Percentiles rank a stretch among this genome's conserved stretches.
phyloP scores from a whole-genome alignment of 2,329 filamentous ascomycete species.

The Ophiostoma montium region DNA sequence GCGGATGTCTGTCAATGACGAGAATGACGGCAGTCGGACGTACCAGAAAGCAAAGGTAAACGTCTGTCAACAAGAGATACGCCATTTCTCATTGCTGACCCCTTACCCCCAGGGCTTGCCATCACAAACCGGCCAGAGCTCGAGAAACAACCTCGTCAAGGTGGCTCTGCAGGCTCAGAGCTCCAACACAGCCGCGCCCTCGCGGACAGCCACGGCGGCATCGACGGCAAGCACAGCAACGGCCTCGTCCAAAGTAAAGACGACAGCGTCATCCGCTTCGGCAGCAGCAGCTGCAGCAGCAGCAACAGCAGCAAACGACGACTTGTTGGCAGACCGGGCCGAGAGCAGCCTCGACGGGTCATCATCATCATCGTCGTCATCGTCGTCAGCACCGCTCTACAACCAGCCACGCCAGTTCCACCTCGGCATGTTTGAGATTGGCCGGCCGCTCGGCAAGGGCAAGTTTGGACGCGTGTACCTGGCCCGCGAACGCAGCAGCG shows the following conservation, averaged over 20 bases:
- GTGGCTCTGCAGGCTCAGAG: constrained; percentile 69
- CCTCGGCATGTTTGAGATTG: constrained; percentile 89
- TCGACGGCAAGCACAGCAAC: constrained; percentile 1
- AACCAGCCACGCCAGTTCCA: constrained; percentile 53
- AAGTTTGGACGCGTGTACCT: constrained; percentile 83
- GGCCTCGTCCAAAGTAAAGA: not conserved
- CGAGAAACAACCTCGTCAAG: constrained; percentile 73
- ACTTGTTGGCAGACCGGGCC: not conserved
- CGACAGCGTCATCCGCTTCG: constrained; percentile 49
- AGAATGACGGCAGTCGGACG: constrained; percentile 49
- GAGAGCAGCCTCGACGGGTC: not conserved
- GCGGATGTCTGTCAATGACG: constrained; percentile 77
- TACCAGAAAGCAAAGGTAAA: constrained; percentile 71
- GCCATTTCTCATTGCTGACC: no score
- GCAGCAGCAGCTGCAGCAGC: constrained; percentile 9
- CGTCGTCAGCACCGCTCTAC: constrained; percentile 1
- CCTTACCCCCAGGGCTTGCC: constrained; percentile 15
- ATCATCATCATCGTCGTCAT: not conserved
- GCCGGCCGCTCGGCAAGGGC: constrained; percentile 70
- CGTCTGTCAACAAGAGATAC: no score
- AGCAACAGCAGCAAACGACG: constrained; percentile 27
- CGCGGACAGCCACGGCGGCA: constrained; percentile 45
- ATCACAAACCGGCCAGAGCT: constrained; percentile 33
- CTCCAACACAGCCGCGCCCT: constrained; percentile 46
- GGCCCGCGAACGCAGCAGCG: constrained; percentile 61